Percentiles rank a stretch among this genome's conserved stretches.
These are phyloP conservation scores for Rhinocladiella mackenziei DNA, from an alignment of 2,329 filamentous ascomycete genomes.

Conservation along the genomic window DNA sequence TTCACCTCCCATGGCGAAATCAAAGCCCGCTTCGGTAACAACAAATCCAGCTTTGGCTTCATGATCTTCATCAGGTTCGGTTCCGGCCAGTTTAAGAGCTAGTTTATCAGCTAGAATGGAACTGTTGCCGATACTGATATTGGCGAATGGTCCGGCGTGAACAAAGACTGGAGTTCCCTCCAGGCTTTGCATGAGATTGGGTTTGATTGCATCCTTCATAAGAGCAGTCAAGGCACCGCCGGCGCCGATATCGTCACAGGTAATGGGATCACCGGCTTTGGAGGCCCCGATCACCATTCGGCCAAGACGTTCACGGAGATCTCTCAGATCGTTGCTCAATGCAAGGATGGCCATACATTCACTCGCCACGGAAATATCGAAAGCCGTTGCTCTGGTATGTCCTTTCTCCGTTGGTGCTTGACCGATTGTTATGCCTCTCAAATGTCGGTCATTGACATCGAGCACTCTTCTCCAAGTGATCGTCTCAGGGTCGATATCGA, in stretches of 20 bases:
- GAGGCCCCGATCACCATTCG: slow-evolving; percentile 94
- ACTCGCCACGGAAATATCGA: slow-evolving; percentile 95
- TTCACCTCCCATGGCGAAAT: slow-evolving; percentile 99
- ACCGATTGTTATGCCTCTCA: slow-evolving; percentile 84
- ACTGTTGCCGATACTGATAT: slow-evolving; percentile 96
- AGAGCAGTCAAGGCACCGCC: slow-evolving; percentile 88
- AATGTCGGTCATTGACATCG: slow-evolving; percentile 93
- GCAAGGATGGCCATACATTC: slow-evolving; percentile 99
- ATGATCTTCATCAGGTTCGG: slow-evolving; percentile 84
- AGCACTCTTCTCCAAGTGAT: slow-evolving; percentile 96
- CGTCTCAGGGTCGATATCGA: slow-evolving; percentile 94
- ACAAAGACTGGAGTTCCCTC: slow-evolving; percentile 98
- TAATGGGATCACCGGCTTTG: slow-evolving; percentile 79
- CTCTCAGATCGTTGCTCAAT: slow-evolving; percentile 77
- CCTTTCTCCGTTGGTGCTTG: slow-evolving; percentile 88
- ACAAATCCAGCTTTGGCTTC: slow-evolving; percentile 82
- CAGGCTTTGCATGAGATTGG: slow-evolving; percentile 96
- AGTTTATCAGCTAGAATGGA: slow-evolving; percentile 93
- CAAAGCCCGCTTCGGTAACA: slow-evolving; percentile 94
- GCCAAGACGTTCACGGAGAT: slow-evolving; percentile 90
- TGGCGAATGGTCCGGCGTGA: slow-evolving; percentile 94
- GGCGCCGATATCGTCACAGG: slow-evolving; percentile 90
- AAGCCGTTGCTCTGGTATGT: slow-evolving; percentile 80
- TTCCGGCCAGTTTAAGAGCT: slow-evolving; percentile 91
- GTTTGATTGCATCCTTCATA: slow-evolving; percentile 98